Evolutionary conservation across 148 eudicot species (phyloP).

Genomic region (Amaranthus palmeri): DNA sequence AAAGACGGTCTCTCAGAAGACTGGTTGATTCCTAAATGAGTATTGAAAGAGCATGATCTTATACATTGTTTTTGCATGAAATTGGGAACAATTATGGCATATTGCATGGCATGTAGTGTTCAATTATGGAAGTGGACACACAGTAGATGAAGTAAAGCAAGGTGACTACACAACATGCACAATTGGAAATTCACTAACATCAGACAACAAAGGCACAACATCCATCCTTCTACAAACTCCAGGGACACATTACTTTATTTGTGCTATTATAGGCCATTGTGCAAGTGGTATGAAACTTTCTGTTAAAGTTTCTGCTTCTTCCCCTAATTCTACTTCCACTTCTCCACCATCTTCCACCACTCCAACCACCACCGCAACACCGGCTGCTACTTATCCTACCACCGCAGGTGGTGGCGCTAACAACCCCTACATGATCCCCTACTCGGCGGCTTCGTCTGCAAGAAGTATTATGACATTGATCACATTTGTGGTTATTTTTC

Average conservation of each 20-base stretch:
- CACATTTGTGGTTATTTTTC: constrained; percentile 11
- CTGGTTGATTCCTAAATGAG: background rate
- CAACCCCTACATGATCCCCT: constrained; percentile 22
- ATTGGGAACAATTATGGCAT: background rate
- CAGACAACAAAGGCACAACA: constrained; percentile 66
- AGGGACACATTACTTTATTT: constrained; percentile 70
- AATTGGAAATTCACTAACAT: constrained; percentile 46
- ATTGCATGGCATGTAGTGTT: constrained; percentile 39
- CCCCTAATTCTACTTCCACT: constrained; percentile 24
- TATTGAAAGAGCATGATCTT: background rate
- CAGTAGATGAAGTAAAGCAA: constrained; percentile 65
- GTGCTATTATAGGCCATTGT: constrained; percentile 69
- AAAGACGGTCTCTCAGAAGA: too few relatives aligned
- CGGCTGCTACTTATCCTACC: constrained; percentile 3
- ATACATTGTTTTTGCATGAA: background rate
- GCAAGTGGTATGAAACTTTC: constrained; percentile 72
- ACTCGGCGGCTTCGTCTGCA: constrained; percentile 28
- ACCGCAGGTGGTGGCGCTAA: constrained; percentile 13
- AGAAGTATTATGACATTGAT: constrained; percentile 3
- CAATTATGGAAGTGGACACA: constrained; percentile 65
- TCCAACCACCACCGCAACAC: background rate
- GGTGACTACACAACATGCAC: constrained; percentile 64
- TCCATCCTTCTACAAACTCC: constrained; percentile 58
- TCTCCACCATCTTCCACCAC: constrained; percentile 13
- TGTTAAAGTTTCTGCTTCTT: constrained; percentile 40